Conservation (phyloP, 257 asterid genomes). For the Solanum piurae region DNA sequence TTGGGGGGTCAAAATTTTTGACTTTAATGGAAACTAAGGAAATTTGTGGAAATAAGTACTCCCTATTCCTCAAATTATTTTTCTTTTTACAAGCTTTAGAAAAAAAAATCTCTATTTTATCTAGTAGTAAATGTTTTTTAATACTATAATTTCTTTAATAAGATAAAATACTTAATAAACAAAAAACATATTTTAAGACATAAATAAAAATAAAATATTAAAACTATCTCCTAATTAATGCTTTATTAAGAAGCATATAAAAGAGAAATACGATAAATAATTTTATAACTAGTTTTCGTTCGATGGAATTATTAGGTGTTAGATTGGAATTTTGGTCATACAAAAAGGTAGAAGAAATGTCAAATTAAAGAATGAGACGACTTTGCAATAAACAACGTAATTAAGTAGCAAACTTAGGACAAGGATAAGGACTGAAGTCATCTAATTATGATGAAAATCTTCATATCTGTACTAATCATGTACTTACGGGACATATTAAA, state of each 20-base stretch:
- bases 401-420: background rate
- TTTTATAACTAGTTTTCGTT: background rate
- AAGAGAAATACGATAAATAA: background rate
- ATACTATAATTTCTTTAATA: background rate
- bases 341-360: background rate
- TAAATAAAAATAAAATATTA: background rate
- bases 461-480: background rate
- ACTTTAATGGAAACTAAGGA: background rate
- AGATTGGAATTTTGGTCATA: background rate
- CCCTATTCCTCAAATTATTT: background rate
- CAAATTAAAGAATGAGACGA: background rate
- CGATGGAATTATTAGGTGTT: background rate
- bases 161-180: background rate
- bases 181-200: background rate
- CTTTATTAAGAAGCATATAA: background rate
- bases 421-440: background rate
- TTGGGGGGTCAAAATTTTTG: background rate
- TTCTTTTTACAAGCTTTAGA: background rate
- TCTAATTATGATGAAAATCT: background rate
- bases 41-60: background rate
- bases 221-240: background rate
- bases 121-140: background rate
- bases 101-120: background rate
- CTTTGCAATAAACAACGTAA: background rate
- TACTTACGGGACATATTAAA: background rate